A percentile compares a stretch with the other conserved stretches of the same genome.
Conservation (phyloP, 2,329 filamentous ascomycete genomes). For the Coleophoma eucalyptorum region DNA sequence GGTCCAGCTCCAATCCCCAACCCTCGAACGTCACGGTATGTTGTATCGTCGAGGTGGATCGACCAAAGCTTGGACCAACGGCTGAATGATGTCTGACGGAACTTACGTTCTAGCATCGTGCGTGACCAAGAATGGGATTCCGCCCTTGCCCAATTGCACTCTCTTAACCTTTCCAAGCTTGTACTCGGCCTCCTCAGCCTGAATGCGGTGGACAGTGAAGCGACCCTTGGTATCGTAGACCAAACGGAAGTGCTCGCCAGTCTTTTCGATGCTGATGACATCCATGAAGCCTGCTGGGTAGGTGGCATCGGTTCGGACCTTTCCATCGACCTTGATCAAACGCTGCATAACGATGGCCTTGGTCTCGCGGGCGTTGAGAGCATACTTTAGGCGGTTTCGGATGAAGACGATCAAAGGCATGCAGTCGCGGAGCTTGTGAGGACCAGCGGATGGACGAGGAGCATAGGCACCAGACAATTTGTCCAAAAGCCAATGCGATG, state of each 20-base stretch:
- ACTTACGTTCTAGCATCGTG: slow-evolving; percentile 99
- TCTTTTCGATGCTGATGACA: slow-evolving; percentile 99
- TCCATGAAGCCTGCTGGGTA: slow-evolving; percentile 99
- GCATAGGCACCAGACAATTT: slow-evolving; percentile 93
- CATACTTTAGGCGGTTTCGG: slow-evolving; percentile 97
- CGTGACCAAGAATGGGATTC: slow-evolving; percentile 99
- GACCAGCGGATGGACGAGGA: slow-evolving; percentile 72
- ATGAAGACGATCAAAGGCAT: slow-evolving; percentile 99
- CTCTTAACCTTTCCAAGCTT: slow-evolving; percentile 99
- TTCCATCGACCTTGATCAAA: slow-evolving; percentile 98
- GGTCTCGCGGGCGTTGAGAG: slow-evolving; percentile 96
- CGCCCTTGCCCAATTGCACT: slow-evolving; percentile 97
- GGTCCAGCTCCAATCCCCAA: slow-evolving; percentile 25
- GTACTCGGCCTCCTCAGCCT: slow-evolving; percentile 98
- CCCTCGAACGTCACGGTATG: slow-evolving; percentile 3
- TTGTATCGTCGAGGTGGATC: slow-evolving; percentile 30
- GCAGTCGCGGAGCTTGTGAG: slow-evolving; percentile 99
- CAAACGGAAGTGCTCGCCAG: slow-evolving; percentile 99
- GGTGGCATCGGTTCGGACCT: slow-evolving; percentile 98
- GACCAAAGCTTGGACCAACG: slow-evolving; percentile 99
- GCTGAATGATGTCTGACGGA: slow-evolving; percentile 97
- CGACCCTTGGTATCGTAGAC: slow-evolving; percentile 99
- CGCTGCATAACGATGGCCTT: slow-evolving; percentile 99
- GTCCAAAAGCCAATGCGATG: slow-evolving; percentile 99
- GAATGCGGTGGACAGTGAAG: slow-evolving; percentile 99